These are phyloP conservation scores for Gossypium ekmanianum DNA, from an alignment of 345 rosid genomes.

Conservation along the genomic window DNA sequence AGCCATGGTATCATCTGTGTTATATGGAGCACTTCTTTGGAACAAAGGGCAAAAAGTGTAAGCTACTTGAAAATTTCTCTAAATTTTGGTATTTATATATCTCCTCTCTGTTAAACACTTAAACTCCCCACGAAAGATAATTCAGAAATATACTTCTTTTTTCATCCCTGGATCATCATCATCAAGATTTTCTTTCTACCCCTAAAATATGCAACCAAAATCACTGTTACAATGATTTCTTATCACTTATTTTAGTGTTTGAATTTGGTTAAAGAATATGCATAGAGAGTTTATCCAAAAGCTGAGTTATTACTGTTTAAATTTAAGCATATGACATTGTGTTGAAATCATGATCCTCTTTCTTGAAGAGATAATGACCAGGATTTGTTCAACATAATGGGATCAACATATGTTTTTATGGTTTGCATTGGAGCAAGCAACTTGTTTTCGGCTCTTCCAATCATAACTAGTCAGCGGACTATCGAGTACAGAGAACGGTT, in stretches of 20 bases:
- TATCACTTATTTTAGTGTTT: no score
- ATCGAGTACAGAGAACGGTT: slow-evolving; percentile 59
- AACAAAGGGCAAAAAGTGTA: slow-evolving; percentile 46
- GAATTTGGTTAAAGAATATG: no score
- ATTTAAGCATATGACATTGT: neutral
- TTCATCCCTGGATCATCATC: no score
- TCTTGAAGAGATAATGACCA: slow-evolving; percentile 43
- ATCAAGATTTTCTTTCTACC: no score
- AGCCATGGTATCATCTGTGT: slow-evolving; percentile 19
- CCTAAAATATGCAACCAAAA: no score
- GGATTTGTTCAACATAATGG: slow-evolving; percentile 46
- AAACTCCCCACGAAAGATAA: neutral
- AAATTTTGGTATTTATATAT: neutral
- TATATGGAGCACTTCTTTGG: slow-evolving; percentile 48
- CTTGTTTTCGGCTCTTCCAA: slow-evolving; percentile 35
- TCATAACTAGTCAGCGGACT: slow-evolving; percentile 36
- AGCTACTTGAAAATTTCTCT: neutral
- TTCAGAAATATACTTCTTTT: neutral
- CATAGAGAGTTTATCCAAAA: no score
- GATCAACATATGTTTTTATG: slow-evolving; percentile 34
- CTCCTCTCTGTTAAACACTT: neutral
- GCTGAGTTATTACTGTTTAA: no score
- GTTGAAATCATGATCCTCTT: neutral
- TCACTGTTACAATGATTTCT: no score
- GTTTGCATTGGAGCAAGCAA: slow-evolving; percentile 35